These are phyloP conservation scores for Melaleuca quinquenervia DNA, from an alignment of 345 rosid species.

Conservation along the genomic window DNA sequence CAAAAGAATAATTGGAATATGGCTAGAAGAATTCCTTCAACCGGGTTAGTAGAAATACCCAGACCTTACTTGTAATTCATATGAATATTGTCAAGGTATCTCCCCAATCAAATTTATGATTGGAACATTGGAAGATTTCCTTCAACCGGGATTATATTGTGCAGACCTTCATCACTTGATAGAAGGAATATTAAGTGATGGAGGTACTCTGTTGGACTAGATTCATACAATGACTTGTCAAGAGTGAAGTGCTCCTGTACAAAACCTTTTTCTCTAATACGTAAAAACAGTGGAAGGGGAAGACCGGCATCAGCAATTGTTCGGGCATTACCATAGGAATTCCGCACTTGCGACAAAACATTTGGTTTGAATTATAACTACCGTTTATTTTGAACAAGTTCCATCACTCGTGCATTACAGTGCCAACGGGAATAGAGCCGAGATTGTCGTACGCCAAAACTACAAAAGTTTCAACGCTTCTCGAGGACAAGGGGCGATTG, in stretches of 20 bases:
- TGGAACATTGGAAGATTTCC: neutral
- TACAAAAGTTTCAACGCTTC: neutral
- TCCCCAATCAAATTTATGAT: neutral
- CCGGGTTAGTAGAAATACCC: too few species aligned
- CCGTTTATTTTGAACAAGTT: neutral
- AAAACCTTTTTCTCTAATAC: neutral
- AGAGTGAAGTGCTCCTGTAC: neutral
- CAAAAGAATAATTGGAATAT: neutral
- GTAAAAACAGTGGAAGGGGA: neutral
- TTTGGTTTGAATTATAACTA: neutral
- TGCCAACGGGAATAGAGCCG: neutral
- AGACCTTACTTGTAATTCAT: too few species aligned
- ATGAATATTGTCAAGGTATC: neutral
- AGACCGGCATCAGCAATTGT: neutral
- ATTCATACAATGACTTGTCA: neutral
- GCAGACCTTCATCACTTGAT: neutral
- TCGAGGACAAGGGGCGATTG: neutral
- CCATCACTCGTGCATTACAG: neutral
- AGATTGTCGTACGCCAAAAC: neutral
- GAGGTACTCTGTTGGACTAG: neutral
- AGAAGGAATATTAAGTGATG: too few species aligned
- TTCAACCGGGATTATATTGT: neutral
- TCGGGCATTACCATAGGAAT: neutral
- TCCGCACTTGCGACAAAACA: fast-evolving
- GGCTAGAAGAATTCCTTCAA: neutral